Evolutionary conservation across 352 stramenopile genomes (phyloP).

Genomic region (Blastocystis sp.): DNA sequence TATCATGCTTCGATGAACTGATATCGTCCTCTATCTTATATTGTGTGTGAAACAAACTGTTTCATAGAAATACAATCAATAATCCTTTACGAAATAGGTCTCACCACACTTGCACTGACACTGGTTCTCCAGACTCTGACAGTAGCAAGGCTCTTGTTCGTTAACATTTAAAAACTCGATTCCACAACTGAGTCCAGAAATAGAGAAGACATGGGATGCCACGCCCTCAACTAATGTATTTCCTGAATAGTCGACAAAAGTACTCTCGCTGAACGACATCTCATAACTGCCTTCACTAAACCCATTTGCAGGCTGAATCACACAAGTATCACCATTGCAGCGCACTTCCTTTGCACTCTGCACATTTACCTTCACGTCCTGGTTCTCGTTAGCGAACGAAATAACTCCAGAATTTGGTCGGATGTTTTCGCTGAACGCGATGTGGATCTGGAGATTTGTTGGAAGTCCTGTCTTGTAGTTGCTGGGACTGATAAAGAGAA

Average conservation of each 20-base stretch:
- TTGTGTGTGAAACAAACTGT: not conserved
- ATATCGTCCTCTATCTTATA: not conserved
- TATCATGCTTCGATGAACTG: not conserved
- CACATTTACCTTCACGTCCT: not conserved
- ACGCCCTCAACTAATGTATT: constrained; percentile 16
- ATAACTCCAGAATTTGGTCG: not conserved
- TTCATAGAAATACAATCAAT: constrained; percentile 4
- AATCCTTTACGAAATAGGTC: constrained; percentile 57
- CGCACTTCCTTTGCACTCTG: not conserved
- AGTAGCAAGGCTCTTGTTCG: not conserved
- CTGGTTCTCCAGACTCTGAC: constrained; percentile 45
- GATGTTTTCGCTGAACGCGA: constrained; percentile 29
- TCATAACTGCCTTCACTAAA: not conserved
- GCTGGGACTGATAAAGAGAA: not conserved
- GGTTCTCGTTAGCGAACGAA: not conserved
- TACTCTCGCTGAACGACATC: constrained; percentile 36
- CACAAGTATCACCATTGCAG: not conserved
- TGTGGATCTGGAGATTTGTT: not conserved
- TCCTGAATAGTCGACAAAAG: not conserved
- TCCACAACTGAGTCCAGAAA: not conserved
- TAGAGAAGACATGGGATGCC: not conserved
- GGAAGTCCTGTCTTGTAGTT: constrained; percentile 23
- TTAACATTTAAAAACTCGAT: constrained; percentile 10
- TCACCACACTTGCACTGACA: constrained; percentile 40
- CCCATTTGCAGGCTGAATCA: not conserved